Evolutionary conservation across 2,329 filamentous ascomycete species (phyloP), one percentile per base, ranked within the genome.

Genomic region (Aspergillus chevalieri): DNA sequence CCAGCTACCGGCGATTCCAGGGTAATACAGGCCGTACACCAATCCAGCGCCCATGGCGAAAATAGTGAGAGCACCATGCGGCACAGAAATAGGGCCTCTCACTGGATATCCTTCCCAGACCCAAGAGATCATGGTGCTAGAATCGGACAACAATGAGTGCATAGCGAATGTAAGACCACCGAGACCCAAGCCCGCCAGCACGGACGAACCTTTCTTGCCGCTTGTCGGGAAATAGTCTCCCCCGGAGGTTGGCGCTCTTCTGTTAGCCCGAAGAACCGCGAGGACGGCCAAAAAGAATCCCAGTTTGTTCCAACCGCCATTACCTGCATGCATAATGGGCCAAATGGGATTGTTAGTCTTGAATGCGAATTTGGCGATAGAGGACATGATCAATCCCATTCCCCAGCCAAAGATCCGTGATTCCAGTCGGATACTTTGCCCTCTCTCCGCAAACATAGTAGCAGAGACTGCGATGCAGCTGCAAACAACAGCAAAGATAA

Each of bases 41-140:
- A 95, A 75, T 48, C 93, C 93, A 38, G 78, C 73, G 24, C 87
- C 89, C 93, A 98, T 98, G 51, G 85, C 85, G 47, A 87, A 79
- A 47, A 96, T 81, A 1, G 90, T 96, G 66, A 86, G 82, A 61
- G 88, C 89, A 47, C 91, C 93, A 62, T 97, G 90, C n/a, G 90
- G 89, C 44, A 85, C 89, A 53, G 90, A 83, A 45, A 93, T 82
- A 2, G 93, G 93, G 6, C 93, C 93, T 45, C 87, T 83, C 38
- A 97, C 82, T 12, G 93, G 93, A 62, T 87, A 98, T 6, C 93
- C 93, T 60, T 96, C 90, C 93, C 93, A 98, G 2, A 89, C 89
- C 93, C 93, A 98, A 14, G 91, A 79, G 50, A 97, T 96, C 90
- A 98, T 97, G 47, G 93, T 98, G 74, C 93, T 97, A 0, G 91